These are phyloP conservation scores for Mrakia blollopis DNA, from an alignment of 768 basidiomycete genomes.

Conservation along the genomic window DNA sequence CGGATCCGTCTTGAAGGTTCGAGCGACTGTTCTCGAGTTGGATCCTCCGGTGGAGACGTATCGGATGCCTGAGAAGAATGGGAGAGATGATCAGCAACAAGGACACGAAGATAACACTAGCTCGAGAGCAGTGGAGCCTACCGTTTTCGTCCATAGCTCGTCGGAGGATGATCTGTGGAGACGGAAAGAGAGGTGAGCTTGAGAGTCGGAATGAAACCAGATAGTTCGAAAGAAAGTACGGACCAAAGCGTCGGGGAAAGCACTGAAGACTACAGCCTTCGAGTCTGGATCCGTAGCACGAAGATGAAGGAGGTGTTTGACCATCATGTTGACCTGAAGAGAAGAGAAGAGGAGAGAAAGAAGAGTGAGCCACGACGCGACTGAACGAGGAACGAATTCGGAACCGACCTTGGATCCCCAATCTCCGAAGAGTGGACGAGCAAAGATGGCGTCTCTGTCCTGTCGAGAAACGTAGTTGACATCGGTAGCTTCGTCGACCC, in stretches of 20 bases:
- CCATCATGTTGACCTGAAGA: conserved; percentile 20
- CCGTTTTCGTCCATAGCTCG: conserved; percentile 15
- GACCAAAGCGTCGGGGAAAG: conserved; percentile 19
- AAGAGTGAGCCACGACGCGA: no score
- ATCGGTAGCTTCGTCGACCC: background rate
- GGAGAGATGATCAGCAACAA: background rate
- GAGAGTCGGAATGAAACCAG: background rate
- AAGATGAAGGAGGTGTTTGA: conserved; percentile 17
- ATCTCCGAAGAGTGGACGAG: background rate
- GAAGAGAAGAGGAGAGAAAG: background rate
- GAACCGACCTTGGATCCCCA: conserved; percentile 9
- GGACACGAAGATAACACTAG: no score
- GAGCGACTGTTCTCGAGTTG: conserved; percentile 15
- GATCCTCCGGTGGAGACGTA: background rate
- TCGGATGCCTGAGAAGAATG: background rate
- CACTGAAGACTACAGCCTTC: conserved; percentile 25
- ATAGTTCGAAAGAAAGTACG: background rate
- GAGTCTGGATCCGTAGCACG: conserved; percentile 8
- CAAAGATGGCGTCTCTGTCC: background rate
- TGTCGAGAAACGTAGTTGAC: background rate
- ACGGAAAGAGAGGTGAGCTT: background rate
- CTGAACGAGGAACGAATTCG: background rate
- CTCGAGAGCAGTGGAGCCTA: background rate
- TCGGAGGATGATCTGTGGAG: conserved; percentile 16
- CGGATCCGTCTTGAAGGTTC: conserved; percentile 12